Conservation (phyloP, 495 filamentous ascomycete genomes). For the Extremus antarcticus region DNA sequence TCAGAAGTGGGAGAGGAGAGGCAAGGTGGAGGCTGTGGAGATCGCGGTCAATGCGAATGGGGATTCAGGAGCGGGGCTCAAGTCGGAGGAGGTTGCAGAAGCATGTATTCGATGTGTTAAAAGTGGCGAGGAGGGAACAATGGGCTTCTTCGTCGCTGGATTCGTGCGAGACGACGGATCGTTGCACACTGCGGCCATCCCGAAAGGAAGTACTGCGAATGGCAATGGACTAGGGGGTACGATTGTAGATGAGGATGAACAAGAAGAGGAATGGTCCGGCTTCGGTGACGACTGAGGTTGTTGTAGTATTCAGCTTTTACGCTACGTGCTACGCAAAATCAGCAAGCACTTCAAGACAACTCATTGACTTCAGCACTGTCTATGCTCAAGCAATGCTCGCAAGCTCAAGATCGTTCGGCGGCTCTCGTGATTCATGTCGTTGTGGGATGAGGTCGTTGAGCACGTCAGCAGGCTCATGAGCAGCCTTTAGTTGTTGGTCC, state of each 20-base stretch:
- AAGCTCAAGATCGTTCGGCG: too few species aligned
- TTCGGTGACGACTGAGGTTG: slow-evolving; percentile 27
- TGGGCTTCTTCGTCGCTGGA: slow-evolving; percentile 62
- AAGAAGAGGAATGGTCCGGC: slow-evolving; percentile 34
- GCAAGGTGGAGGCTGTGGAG: slow-evolving; percentile 26
- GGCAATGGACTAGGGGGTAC: slow-evolving; percentile 2
- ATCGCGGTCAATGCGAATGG: slow-evolving; percentile 24
- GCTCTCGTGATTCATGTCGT: too few species aligned
- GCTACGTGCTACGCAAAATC: too few species aligned
- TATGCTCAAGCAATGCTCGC: too few species aligned
- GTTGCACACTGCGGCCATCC: neutral
- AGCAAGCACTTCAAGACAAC: too few species aligned
- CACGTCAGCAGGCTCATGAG: too few species aligned
- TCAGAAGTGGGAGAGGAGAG: slow-evolving; percentile 60
- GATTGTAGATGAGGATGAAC: slow-evolving; percentile 21
- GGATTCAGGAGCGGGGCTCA: neutral
- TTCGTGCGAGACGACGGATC: slow-evolving; percentile 50
- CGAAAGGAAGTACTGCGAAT: neutral
- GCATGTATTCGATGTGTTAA: slow-evolving; percentile 74
- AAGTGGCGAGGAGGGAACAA: slow-evolving; percentile 64
- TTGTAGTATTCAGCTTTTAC: too few species aligned
- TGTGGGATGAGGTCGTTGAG: too few species aligned
- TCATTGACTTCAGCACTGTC: neutral
- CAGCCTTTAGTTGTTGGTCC: neutral
- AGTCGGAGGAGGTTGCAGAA: slow-evolving; percentile 7